Conservation (phyloP, 192 early-diverging fungal species). For the Dissophora ornata region DNA sequence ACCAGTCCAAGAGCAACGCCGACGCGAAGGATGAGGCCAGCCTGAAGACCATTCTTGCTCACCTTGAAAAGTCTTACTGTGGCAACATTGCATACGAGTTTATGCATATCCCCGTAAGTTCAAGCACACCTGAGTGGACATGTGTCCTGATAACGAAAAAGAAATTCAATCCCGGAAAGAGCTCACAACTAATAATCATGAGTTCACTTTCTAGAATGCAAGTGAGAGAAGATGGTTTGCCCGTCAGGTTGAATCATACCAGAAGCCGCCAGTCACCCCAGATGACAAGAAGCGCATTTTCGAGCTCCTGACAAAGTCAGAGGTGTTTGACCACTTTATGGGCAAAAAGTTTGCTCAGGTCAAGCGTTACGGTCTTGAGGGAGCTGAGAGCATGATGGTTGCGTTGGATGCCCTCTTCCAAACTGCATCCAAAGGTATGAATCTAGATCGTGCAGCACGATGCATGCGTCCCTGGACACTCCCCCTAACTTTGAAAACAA, state of each 20-base stretch:
- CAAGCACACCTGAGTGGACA: too few species aligned
- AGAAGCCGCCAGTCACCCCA: conserved; percentile 63
- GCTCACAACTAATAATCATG: too few species aligned
- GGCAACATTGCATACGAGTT: conserved; percentile 95
- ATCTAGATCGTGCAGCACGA: not conserved
- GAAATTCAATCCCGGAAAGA: not conserved
- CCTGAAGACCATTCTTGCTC: conserved; percentile 74
- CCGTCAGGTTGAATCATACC: conserved; percentile 81
- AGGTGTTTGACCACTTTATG: conserved; percentile 98
- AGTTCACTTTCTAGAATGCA: conserved; percentile 62
- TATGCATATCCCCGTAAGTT: conserved; percentile 85
- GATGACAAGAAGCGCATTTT: conserved; percentile 82
- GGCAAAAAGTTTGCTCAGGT: conserved; percentile 96
- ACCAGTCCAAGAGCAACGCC: conserved; percentile 59
- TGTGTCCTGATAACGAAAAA: not conserved
- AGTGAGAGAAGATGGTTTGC: conserved; percentile 92
- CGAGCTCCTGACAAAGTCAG: conserved; percentile 82
- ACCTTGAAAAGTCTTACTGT: conserved; percentile 80
- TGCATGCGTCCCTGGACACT: not conserved
- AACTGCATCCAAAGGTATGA: conserved; percentile 67
- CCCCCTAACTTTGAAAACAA: not conserved
- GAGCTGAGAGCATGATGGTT: conserved; percentile 95
- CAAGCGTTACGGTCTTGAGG: conserved; percentile 97
- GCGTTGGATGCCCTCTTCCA: conserved; percentile 89
- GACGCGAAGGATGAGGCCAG: conserved; percentile 65